Percentiles rank a stretch among this genome's conserved stretches.
phyloP scores from a whole-genome alignment of 202 grass and related monocot genomes.

The Schoenoplectus triqueter region DNA sequence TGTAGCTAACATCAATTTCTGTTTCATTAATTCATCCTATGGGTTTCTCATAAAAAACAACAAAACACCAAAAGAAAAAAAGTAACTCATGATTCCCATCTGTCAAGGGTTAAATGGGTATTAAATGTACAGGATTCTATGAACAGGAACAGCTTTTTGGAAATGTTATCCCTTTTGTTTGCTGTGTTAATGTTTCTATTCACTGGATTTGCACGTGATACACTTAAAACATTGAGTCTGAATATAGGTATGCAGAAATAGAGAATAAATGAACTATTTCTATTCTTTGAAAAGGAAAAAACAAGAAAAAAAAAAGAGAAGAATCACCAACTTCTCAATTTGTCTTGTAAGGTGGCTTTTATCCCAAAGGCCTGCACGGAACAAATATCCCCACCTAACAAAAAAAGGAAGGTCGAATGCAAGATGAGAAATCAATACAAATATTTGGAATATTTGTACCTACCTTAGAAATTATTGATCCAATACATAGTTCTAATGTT shows the following conservation, averaged over 20 bases:
- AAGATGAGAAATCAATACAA: conserved; percentile 29
- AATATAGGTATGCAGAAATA: not conserved
- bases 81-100: not conserved
- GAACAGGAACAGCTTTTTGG: not conserved
- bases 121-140: not conserved
- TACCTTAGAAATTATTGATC: conserved; percentile 40
- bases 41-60: not conserved
- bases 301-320: not conserved
- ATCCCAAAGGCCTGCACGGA: conserved; percentile 91
- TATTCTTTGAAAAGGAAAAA: not conserved
- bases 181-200: not conserved
- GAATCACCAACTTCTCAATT: conserved; percentile 82
- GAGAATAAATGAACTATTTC: not conserved
- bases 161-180: not conserved
- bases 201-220: not conserved
- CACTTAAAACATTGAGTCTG: not conserved
- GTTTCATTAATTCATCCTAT: no score
- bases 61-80: conserved; percentile 46
- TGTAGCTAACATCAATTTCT: no score
- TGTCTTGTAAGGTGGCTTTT: conserved; percentile 95
- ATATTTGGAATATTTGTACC: conserved; percentile 26
- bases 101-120: not conserved
- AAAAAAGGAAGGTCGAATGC: conserved; percentile 40
- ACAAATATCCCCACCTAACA: conserved; percentile 93
- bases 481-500: conserved; percentile 26